These are phyloP conservation scores for Pleurotus sapidus DNA, from an alignment of 768 basidiomycete genomes.

Conservation along the genomic window DNA sequence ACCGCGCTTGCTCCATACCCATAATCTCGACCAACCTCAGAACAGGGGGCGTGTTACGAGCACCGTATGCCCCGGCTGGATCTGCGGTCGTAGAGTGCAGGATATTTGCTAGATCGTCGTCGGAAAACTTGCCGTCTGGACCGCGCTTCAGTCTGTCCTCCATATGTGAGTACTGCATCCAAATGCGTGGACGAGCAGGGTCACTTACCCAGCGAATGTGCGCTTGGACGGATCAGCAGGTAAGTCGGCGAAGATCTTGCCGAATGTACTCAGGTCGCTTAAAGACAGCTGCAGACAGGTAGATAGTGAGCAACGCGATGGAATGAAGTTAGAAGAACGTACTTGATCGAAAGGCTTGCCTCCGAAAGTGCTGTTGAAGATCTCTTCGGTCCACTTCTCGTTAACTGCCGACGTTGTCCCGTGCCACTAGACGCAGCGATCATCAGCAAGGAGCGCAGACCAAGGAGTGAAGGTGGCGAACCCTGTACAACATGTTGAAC, in stretches of 20 bases:
- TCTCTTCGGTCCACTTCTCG: slow-evolving; percentile 45
- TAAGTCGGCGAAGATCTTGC: slow-evolving; percentile 13
- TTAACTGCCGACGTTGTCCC: slow-evolving; percentile 47
- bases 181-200: background rate
- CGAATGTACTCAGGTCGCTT: slow-evolving; percentile 17
- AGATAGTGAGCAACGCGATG: background rate
- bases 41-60: slow-evolving; percentile 42
- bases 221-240: slow-evolving; percentile 29
- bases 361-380: slow-evolving; percentile 38
- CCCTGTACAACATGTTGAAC: slow-evolving; percentile 52
- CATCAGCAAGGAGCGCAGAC: background rate
- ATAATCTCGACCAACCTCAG: slow-evolving; percentile 53
- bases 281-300: slow-evolving; percentile 19
- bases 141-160: slow-evolving; percentile 41
- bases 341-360: slow-evolving; percentile 34
- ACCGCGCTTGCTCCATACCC: slow-evolving; percentile 50
- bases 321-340: background rate
- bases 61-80: slow-evolving; percentile 45
- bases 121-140: slow-evolving; percentile 45
- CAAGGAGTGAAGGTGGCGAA: slow-evolving; percentile 14
- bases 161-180: background rate
- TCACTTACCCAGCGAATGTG: slow-evolving; percentile 42
- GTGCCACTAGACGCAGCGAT: slow-evolving; percentile 47
- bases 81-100: slow-evolving; percentile 42
- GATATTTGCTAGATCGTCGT: slow-evolving; percentile 48